Base-by-base conservation (phyloP, 2,329 filamentous ascomycete species). In the Xylaria sp. region DNA sequence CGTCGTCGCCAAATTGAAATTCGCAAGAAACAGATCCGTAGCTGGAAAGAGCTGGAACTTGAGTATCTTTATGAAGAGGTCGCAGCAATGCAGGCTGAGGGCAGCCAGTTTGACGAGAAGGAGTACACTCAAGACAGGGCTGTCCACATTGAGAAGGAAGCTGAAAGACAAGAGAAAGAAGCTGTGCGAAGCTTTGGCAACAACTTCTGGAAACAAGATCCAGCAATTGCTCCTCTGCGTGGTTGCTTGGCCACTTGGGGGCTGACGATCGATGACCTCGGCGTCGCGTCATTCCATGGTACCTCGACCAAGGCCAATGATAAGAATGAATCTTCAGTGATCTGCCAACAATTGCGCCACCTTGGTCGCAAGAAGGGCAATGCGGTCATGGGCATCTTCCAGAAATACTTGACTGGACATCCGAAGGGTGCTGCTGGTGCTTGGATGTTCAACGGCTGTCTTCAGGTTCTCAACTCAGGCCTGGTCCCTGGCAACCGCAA, bases 361-460 rank as follows among this genome's bases (percentile, higher is more conserved):
- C 89, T 99, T 56, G 95, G 95, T 69, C 92, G 95, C 72, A 90
- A 89, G 80, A 97, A 97, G 88, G 95, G 96, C 74, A 99, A 99
- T 74, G 94, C 95, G 33, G 84, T 99, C 14, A 81, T 98, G 68
- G 95, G 94, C 83, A 94, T 99, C 77, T 99, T 98, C 91, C 95
- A 99, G 82, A 99, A 99, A 81, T 98, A 96, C 79, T 89, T 99
- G 65, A 99, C 96, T 57, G 95, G 95, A 78, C 95, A 99, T 78
- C 95, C 95, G 74, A 99, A 99, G 88, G 95, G 95, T 89, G 94
- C 95, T 73, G 95, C 95, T 64, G 95, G 95, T 83, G 95, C 94
- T 51, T 99, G 95, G 94, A 99, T 99, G 95, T 89, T 99, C 86
- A 99, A 99, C 83, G 95, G 95, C 69, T 95, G 92, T 78, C 83